Evolutionary conservation across 306 rosid genomes (phyloP), one percentile per base, ranked within the genome.

Genomic region (Glycine tomentella): DNA sequence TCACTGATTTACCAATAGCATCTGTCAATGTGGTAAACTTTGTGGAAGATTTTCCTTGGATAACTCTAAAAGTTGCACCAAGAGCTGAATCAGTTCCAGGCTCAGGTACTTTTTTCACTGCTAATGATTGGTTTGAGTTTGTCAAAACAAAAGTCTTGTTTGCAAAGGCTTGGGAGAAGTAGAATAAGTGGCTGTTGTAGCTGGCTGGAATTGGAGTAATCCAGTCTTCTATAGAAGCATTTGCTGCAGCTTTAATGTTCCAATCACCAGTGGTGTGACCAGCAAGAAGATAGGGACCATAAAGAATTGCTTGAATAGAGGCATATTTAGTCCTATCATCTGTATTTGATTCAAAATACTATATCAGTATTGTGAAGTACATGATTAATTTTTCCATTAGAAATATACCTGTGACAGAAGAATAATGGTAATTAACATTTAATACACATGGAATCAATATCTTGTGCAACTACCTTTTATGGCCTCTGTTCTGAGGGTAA

Each of bases 21-120:
- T 87, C 36, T 20, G 44, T 62, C 45, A 16, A 52, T 20, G 74
- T 63, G 3, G 79, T 63, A 11, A 17, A 3, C 38, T 72, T 62
- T 13, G 78, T 62, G 20, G 86, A 64, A 15, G 88, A 46, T 7
- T 82, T 87, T 6, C 13, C 72, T 12, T n/a, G 61, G 83, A 88
- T 40, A 65, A 95, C 89, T 85, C 95, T 90, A 85, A 92, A 90
- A 57, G 97, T 94, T 50, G 91, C 93, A 46, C 78, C 87, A 58
- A 74, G 80, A 10, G 90, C 68, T 0, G 63, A 48, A 34, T 83
- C 81, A 3, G 94, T 87, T 82, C 97, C 93, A 3, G 80, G 58
- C 69, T 76, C 69, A 1, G 94, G 92, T n/a, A 81, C 44, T 5
- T 74, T 80, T 45, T 90, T 66, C 92, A 90, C 78, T 17, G 75